A percentile compares a stretch with the other conserved stretches of the same genome.
phyloP scores from a whole-genome alignment of 2,329 filamentous ascomycete genomes.

The Aureobasidium sp. region DNA sequence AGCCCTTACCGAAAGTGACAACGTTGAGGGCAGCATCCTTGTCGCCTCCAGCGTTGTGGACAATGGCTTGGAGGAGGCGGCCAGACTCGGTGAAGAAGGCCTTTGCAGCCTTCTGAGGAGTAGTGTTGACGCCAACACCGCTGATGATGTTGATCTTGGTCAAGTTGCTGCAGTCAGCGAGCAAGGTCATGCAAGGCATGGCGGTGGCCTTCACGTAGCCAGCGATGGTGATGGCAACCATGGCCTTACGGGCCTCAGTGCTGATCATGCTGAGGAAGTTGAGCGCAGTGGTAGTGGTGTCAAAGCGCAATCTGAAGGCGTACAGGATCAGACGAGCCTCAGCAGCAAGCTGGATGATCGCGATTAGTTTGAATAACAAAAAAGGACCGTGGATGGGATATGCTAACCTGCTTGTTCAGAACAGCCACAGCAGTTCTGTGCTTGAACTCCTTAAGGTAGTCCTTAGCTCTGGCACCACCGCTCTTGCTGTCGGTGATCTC shows the following conservation, averaged over 20 bases:
- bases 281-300: slow-evolving; percentile 22
- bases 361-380: neutral
- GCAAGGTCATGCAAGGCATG: slow-evolving; percentile 24
- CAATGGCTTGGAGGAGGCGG: slow-evolving; percentile 22
- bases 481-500: slow-evolving; percentile 23
- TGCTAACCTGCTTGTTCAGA: slow-evolving; percentile 25
- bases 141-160: slow-evolving; percentile 21
- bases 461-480: slow-evolving; percentile 14
- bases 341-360: slow-evolving; percentile 17
- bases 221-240: slow-evolving; percentile 22
- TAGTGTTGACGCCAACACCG: slow-evolving; percentile 21
- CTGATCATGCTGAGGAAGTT: slow-evolving; percentile 25
- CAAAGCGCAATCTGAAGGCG: slow-evolving; percentile 23
- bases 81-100: slow-evolving; percentile 26
- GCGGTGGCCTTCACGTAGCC: slow-evolving; percentile 24
- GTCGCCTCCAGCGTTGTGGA: slow-evolving; percentile 14
- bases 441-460: slow-evolving; percentile 20
- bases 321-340: slow-evolving; percentile 26
- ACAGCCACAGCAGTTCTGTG: slow-evolving; percentile 24
- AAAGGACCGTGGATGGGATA: neutral
- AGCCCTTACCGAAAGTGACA: slow-evolving; percentile 21
- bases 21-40: slow-evolving; percentile 22
- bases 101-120: slow-evolving; percentile 26
- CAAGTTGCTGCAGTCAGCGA: slow-evolving; percentile 24
- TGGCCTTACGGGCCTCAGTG: slow-evolving; percentile 14